Conservation (phyloP, 83 land plant genomes). For the Larix sibirica region DNA sequence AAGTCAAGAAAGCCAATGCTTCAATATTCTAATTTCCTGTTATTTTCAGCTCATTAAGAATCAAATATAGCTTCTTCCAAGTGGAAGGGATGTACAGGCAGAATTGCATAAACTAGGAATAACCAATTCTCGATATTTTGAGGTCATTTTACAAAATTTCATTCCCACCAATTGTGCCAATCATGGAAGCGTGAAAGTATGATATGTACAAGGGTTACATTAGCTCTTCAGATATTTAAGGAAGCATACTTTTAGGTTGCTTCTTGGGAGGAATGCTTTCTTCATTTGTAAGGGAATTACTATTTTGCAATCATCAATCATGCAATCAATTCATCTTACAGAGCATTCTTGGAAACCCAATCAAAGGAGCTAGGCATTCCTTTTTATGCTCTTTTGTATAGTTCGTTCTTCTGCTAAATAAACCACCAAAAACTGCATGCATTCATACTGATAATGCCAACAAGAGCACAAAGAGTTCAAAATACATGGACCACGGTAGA, state of each 20-base stretch:
- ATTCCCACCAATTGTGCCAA: neutral
- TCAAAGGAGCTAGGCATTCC: neutral
- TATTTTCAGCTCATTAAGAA: neutral
- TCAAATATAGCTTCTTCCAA: neutral
- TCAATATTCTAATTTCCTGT: neutral
- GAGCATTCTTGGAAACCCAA: too few relatives aligned
- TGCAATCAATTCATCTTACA: too few relatives aligned
- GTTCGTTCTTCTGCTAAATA: neutral
- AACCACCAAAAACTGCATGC: neutral
- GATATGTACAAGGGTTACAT: too few relatives aligned
- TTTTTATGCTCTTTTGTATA: neutral
- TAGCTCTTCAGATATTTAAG: too few relatives aligned
- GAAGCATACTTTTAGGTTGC: too few relatives aligned
- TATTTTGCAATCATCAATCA: too few relatives aligned
- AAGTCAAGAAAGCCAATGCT: slow-evolving; percentile 1
- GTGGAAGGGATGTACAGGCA: neutral
- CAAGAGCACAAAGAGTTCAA: neutral
- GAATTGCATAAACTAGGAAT: slow-evolving; percentile 3
- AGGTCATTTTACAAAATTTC: neutral
- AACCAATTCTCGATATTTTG: neutral
- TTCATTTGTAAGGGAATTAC: too few relatives aligned
- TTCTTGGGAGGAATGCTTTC: too few relatives aligned
- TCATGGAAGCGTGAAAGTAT: neutral
- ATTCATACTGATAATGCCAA: neutral
- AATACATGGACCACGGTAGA: neutral